Evolutionary conservation across 169 alveolate genomes (phyloP), one percentile per base, ranked within the genome.

Genomic region (Babesia ovata): DNA sequence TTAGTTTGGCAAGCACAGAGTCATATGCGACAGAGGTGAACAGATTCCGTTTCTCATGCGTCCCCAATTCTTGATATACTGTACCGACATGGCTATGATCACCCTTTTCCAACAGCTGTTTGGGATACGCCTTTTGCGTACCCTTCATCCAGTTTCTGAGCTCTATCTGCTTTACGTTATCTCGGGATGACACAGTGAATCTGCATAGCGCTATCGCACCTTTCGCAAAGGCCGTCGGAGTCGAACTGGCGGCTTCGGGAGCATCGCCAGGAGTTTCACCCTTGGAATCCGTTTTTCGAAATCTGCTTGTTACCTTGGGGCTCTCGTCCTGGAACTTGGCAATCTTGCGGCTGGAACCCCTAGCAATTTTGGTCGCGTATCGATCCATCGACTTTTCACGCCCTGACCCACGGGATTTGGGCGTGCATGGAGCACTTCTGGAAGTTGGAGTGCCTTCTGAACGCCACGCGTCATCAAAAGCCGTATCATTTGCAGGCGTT

Each of bases 91-190:
- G 44, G 29, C 3, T 24, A 7, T 8, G 8, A 2, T 53, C 76
- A 33, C 76, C 65, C 12, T 22, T 49, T 14, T 67, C 76, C n/a
- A 54, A 17, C 14, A 67, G 65, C 49, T 67, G 66, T 36, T 52
- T 67, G 13, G 76, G 76, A 42, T 39, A 67, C 21, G 65, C 9
- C 24, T 67, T 50, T 10, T 44, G 9, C n/a, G 26, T 14, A 12
- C 76, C 65, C 36, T 53, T 49, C 9, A 54, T 11, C 52, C 63
- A 67, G 36, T 8, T 52, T 33, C 28, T 67, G 28, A 50, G 60
- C 10, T 67, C 76, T 7, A 21, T 56, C 46, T 16, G 11, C 33
- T 52, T 53, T 26, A 54, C 2, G 48, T 13, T 52, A 17, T 28
- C 63, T 8, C 12, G 14, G 16, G 65, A 4, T n/a, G 54, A 17